A percentile compares a stretch with the other conserved stretches of the same genome.
Conservation (phyloP, 331 rosid species). For the Dryas integrifolia region DNA sequence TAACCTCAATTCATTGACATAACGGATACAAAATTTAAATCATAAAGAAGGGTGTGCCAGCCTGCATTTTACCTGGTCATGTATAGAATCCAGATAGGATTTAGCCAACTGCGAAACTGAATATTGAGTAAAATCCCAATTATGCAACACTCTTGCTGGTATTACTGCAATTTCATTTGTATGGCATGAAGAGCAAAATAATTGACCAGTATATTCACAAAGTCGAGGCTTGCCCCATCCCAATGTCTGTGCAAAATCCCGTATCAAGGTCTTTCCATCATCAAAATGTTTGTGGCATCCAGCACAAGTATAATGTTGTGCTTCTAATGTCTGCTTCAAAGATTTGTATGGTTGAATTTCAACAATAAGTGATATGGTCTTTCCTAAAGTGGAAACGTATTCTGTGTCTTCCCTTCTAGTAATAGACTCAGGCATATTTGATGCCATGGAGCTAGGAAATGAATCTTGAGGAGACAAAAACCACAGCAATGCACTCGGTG, state of each 20-base stretch:
- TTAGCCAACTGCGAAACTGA: slow-evolving; percentile 92
- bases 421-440: slow-evolving; percentile 39
- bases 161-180: slow-evolving; percentile 79
- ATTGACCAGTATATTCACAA: slow-evolving; percentile 87
- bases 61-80: slow-evolving; percentile 67
- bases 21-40: neutral
- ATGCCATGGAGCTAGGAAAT: slow-evolving; percentile 45
- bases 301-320: slow-evolving; percentile 81
- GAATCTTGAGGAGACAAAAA: slow-evolving; percentile 83
- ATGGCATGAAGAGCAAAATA: slow-evolving; percentile 91
- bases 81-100: slow-evolving; percentile 85
- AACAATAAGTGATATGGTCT: slow-evolving; percentile 74
- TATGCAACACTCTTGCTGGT: slow-evolving; percentile 92
- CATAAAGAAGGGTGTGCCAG: slow-evolving; percentile 9
- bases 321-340: slow-evolving; percentile 72
- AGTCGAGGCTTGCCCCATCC: slow-evolving; percentile 97
- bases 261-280: slow-evolving; percentile 61
- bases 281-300: slow-evolving; percentile 90
- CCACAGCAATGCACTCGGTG: slow-evolving; percentile 63
- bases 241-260: slow-evolving; percentile 77
- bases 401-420: slow-evolving; percentile 34
- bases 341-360: slow-evolving; percentile 79
- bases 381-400: slow-evolving; percentile 56
- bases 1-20: neutral
- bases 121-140: slow-evolving; percentile 78